A percentile compares a stretch with the other conserved stretches of the same genome.
phyloP scores from a whole-genome alignment of 352 stramenopile species.

The Globisporangium nodosum region DNA sequence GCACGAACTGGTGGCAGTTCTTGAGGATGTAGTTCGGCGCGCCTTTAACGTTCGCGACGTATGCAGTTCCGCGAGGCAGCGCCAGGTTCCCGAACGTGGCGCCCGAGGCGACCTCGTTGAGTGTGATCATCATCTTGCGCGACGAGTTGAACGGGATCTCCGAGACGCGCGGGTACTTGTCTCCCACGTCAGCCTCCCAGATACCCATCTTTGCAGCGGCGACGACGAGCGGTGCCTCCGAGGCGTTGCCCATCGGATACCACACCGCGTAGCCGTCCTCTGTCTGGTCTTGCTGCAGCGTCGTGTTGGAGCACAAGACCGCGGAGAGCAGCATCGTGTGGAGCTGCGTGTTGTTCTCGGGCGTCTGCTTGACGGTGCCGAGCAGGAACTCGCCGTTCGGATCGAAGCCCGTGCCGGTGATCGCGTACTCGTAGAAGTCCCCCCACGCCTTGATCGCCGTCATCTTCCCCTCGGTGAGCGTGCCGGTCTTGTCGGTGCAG shows the following conservation, averaged over 20 bases:
- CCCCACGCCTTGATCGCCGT: constrained; percentile 72
- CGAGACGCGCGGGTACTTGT: constrained; percentile 64
- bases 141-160: constrained; percentile 95
- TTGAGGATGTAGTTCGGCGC: constrained; percentile 67
- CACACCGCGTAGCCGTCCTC: constrained; percentile 35
- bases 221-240: constrained; percentile 62
- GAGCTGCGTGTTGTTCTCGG: constrained; percentile 29
- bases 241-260: constrained; percentile 64
- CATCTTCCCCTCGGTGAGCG: constrained; percentile 88
- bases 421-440: constrained; percentile 60
- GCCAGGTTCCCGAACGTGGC: constrained; percentile 39
- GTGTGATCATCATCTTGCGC: constrained; percentile 92
- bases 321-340: constrained; percentile 25
- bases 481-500: constrained; percentile 94
- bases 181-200: constrained; percentile 42
- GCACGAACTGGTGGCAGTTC: constrained; percentile 42
- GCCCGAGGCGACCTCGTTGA: constrained; percentile 36
- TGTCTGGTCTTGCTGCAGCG: constrained; percentile 42
- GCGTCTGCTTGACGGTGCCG: constrained; percentile 31
- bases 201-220: constrained; percentile 65
- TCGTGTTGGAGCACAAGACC: constrained; percentile 46
- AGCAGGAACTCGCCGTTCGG: constrained; percentile 47
- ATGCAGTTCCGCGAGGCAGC: constrained; percentile 12
- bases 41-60: constrained; percentile 60
- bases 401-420: constrained; percentile 59